Conservation (phyloP, 1,284 basidiomycete species). For the Erythrobasidium hasegawianum region DNA sequence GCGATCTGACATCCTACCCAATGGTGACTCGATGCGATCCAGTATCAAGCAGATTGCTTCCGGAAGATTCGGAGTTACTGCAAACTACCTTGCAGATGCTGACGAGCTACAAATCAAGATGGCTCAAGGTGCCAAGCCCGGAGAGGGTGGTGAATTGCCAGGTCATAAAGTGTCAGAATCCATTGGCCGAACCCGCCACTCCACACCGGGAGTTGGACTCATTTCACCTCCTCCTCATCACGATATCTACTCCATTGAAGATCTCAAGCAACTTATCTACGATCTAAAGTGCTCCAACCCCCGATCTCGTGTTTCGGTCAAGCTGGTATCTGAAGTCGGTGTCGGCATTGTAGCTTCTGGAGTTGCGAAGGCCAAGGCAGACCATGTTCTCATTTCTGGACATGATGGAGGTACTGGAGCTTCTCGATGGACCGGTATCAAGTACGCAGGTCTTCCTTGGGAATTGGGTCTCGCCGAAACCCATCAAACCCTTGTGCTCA, state of each 20-base stretch:
- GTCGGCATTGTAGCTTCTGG: conserved; percentile 95
- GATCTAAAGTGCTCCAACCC: conserved; percentile 94
- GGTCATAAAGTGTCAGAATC: conserved; percentile 82
- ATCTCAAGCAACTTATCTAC: conserved; percentile 94
- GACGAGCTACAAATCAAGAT: conserved; percentile 97
- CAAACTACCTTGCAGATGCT: conserved; percentile 89
- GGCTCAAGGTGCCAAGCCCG: conserved; percentile 96
- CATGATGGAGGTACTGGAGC: conserved; percentile 96
- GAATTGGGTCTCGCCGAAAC: conserved; percentile 93
- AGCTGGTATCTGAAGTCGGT: conserved; percentile 95
- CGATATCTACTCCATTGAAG: conserved; percentile 96
- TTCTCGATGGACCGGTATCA: conserved; percentile 94
- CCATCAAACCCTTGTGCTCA: conserved; percentile 90
- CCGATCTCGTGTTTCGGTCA: conserved; percentile 85
- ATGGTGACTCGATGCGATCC: conserved; percentile 84
- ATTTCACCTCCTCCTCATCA: conserved; percentile 89
- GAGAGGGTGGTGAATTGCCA: conserved; percentile 91
- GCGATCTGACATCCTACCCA: conserved; percentile 67
- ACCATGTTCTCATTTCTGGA: conserved; percentile 91
- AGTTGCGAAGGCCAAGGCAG: conserved; percentile 93
- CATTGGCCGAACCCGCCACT: conserved; percentile 92
- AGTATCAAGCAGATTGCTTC: conserved; percentile 94
- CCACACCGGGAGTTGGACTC: conserved; percentile 88
- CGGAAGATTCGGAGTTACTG: conserved; percentile 66
- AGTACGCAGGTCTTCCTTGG: conserved; percentile 94